Base-by-base conservation (phyloP, 495 filamentous ascomycete species). In the Pyrenula massariospora region DNA sequence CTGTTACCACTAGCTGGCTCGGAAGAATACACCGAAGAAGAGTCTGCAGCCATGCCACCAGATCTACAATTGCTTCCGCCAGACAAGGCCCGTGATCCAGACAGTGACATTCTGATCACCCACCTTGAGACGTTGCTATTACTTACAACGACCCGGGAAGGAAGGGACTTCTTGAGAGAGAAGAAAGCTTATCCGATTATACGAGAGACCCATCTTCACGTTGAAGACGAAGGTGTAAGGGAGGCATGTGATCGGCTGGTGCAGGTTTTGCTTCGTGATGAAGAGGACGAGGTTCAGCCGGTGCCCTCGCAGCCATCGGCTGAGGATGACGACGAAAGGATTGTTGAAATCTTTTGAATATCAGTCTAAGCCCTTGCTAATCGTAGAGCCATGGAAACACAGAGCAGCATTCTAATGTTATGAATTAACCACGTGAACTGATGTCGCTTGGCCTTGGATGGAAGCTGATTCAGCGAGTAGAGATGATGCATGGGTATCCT, bases 241-340 rank as follows among this genome's bases (percentile, higher is more conserved):
- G 91, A 95, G 63, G 86, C 81, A 15, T 93, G 88, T 62, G 93
- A 98, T 66, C 77, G 93, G 62, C 62, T 96, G 53, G 93, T 98
- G 36, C 88, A 98, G 61, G 82, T 98, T 12, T 64, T 98, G 48
- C 94, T 95, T 91, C 77, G 86, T 53, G 90, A 91, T 58, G 93
- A 78, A 59, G 70, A 68, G 50, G 70, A 65, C 19, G 60, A 59
- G 25, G 52, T 57, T 48, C 53, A 57, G 0, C 59, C 59, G 53
- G 50, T 8, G n/a, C 50, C n/a, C 10, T 20, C 50, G 8, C 5
- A 24, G 50, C 54, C 52, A 12, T 51, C 58, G 24, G 57, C 59
- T 2, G 54, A 67, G 12, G 67, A 73, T 56, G 73, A 76, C 50
- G 74, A 77, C 50, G 59, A 74, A 36, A 61, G 72, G 53, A 66